Percentiles rank a stretch among this genome's conserved stretches.
phyloP scores from a whole-genome alignment of 352 stramenopile genomes.

The Phytophthora constricta region DNA sequence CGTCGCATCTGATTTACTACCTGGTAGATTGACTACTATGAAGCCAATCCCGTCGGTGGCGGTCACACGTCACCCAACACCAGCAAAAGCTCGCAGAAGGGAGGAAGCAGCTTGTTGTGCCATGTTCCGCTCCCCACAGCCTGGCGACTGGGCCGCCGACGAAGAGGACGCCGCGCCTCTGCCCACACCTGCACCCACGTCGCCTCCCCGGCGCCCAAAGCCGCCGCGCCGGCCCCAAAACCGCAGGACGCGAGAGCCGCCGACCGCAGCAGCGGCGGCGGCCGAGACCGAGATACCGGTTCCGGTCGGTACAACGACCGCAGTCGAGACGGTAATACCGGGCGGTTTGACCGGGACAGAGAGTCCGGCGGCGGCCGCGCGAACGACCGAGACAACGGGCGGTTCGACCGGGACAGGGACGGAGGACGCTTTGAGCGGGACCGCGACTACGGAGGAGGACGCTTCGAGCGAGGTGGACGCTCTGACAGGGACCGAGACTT shows the following conservation, averaged over 20 bases:
- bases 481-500: conserved; percentile 8
- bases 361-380: conserved; percentile 6
- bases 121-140: conserved; percentile 79
- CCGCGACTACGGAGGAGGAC: conserved; percentile 3
- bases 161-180: conserved; percentile 56
- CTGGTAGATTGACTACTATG: neutral
- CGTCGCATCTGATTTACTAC: too few species aligned
- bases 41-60: neutral
- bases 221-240: neutral
- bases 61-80: conserved; percentile 8
- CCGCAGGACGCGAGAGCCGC: conserved; percentile 13
- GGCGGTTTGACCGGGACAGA: conserved; percentile 23
- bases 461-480: conserved; percentile 22
- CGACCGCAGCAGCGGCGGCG: conserved; percentile 2
- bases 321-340: conserved; percentile 15
- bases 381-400: neutral
- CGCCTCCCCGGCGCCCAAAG: neutral
- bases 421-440: conserved; percentile 26
- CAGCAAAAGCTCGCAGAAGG: neutral
- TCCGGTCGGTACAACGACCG: conserved; percentile 25
- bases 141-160: conserved; percentile 79
- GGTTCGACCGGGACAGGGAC: conserved; percentile 1
- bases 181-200: conserved; percentile 1
- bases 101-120: neutral
- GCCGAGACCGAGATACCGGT: conserved; percentile 1